phyloP scores from a whole-genome alignment of 2,329 filamentous ascomycete genomes.

The Madurella fahalii region DNA sequence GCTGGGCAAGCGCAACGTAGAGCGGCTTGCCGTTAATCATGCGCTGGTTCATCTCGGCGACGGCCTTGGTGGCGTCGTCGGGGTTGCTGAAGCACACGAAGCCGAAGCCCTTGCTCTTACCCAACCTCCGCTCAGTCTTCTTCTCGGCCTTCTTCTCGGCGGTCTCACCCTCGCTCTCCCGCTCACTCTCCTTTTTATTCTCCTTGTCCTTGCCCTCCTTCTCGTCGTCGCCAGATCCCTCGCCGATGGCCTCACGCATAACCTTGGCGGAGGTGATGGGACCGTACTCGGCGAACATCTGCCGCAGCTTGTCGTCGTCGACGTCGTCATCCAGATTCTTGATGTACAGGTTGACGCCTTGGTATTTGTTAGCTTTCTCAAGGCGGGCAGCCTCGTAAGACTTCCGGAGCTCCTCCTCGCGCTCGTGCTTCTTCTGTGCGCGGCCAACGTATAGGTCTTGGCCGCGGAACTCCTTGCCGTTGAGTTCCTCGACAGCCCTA shows the following conservation, averaged over 20 bases:
- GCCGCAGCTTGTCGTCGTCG: constrained; percentile 94
- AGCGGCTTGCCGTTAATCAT: constrained; percentile 97
- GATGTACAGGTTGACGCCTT: constrained; percentile 98
- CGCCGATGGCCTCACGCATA: constrained; percentile 76
- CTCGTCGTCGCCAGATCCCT: constrained; percentile 53
- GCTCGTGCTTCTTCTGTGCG: constrained; percentile 99
- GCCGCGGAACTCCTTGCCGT: constrained; percentile 85
- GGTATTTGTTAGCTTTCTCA: constrained; percentile 99
- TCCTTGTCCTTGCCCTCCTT: constrained; percentile 50
- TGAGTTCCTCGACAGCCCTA: constrained; percentile 85
- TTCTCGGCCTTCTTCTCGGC: constrained; percentile 58
- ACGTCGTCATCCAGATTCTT: constrained; percentile 98
- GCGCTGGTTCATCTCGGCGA: constrained; percentile 99
- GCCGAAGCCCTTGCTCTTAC: constrained; percentile 99
- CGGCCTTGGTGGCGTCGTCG: constrained; percentile 97
- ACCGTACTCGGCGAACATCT: constrained; percentile 86
- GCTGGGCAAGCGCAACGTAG: constrained; percentile 96
- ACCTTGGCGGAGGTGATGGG: constrained; percentile 98
- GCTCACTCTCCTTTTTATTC: constrained; percentile 45
- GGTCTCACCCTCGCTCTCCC: constrained; percentile 47
- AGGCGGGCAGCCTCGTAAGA: constrained; percentile 96
- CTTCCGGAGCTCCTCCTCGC: constrained; percentile 97
- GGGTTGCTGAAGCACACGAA: constrained; percentile 99
- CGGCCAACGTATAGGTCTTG: constrained; percentile 97
- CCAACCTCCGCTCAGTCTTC: constrained; percentile 66